A percentile compares a stretch with the other conserved stretches of the same genome.
These are phyloP conservation scores for Symbiotaphrina buchneri DNA, from an alignment of 495 filamentous ascomycete species.

Conservation along the genomic window DNA sequence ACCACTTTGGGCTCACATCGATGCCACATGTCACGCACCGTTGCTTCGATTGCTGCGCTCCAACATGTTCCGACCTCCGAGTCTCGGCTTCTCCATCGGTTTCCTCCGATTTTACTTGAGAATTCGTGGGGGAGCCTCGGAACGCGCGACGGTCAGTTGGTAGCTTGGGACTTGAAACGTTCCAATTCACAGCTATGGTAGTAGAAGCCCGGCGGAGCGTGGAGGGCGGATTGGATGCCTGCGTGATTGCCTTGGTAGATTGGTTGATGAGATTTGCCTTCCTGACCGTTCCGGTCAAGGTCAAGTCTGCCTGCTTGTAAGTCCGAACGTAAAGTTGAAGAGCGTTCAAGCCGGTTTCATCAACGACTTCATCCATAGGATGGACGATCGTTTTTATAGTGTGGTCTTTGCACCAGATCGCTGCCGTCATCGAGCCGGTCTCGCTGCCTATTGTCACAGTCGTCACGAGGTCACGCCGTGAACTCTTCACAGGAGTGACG, in stretches of 20 bases:
- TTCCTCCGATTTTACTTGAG: too few species aligned
- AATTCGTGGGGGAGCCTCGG: too few species aligned
- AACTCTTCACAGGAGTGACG: constrained; percentile 71
- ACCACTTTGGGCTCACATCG: constrained; percentile 39
- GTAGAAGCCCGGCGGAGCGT: constrained; percentile 17
- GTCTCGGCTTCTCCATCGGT: too few species aligned
- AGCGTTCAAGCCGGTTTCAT: constrained; percentile 35
- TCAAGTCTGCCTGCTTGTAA: constrained; percentile 86
- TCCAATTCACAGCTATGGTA: constrained; percentile 4
- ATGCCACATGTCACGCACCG: constrained; percentile 26
- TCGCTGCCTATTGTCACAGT: constrained; percentile 54
- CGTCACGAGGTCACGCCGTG: constrained; percentile 50
- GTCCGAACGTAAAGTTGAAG: constrained; percentile 68
- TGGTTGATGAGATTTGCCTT: constrained; percentile 53
- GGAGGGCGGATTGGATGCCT: constrained; percentile 6
- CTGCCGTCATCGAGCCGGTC: constrained; percentile 51
- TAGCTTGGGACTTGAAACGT: too few species aligned
- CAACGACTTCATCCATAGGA: constrained; percentile 48
- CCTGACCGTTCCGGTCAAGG: constrained; percentile 72
- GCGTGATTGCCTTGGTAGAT: constrained; percentile 16
- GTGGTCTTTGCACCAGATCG: constrained; percentile 82
- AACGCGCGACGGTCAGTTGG: too few species aligned
- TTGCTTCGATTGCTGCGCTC: constrained; percentile 6
- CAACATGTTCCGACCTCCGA: too few species aligned
- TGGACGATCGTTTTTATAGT: constrained; percentile 46